Conservation (phyloP, 371 early-diverging fungal species). For the Choanephora cucurbitarum region DNA sequence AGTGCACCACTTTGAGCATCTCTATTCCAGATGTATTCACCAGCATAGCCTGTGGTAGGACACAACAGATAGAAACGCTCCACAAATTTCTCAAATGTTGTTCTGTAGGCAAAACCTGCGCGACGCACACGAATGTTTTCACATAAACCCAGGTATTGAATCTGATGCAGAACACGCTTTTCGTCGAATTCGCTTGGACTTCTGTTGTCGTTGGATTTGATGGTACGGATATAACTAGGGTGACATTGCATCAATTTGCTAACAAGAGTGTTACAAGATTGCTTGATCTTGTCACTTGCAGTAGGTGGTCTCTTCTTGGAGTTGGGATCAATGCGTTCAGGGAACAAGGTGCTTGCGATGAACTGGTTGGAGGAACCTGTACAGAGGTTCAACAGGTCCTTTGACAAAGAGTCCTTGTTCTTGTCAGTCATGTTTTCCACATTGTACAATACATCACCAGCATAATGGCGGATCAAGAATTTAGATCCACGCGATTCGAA, state of each 20-base stretch:
- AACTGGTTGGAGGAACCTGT: slow-evolving; percentile 71
- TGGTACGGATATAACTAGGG: slow-evolving; percentile 98
- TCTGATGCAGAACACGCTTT: slow-evolving; percentile 93
- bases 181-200: slow-evolving; percentile 88
- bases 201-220: slow-evolving; percentile 97
- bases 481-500: slow-evolving; percentile 77
- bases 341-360: slow-evolving; percentile 73
- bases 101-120: slow-evolving; percentile 92
- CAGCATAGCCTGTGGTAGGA: slow-evolving; percentile 82
- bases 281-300: slow-evolving; percentile 84
- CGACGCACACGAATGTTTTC: slow-evolving; percentile 98
- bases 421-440: slow-evolving; percentile 97
- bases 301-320: slow-evolving; percentile 89
- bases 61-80: slow-evolving; percentile 77
- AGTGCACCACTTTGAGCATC: slow-evolving; percentile 70
- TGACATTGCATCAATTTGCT: slow-evolving; percentile 92
- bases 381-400: slow-evolving; percentile 85
- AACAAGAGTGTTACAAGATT: slow-evolving; percentile 77
- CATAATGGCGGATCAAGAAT: slow-evolving; percentile 95
- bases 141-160: slow-evolving; percentile 93
- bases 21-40: slow-evolving; percentile 86
- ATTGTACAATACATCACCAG: slow-evolving; percentile 93
- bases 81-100: slow-evolving; percentile 52
- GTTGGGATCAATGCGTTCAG: slow-evolving; percentile 84
- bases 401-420: slow-evolving; percentile 96